These are phyloP conservation scores for Cyclostephanos invisitatus DNA, from an alignment of 108 stramenopile genomes.

Conservation along the genomic window DNA sequence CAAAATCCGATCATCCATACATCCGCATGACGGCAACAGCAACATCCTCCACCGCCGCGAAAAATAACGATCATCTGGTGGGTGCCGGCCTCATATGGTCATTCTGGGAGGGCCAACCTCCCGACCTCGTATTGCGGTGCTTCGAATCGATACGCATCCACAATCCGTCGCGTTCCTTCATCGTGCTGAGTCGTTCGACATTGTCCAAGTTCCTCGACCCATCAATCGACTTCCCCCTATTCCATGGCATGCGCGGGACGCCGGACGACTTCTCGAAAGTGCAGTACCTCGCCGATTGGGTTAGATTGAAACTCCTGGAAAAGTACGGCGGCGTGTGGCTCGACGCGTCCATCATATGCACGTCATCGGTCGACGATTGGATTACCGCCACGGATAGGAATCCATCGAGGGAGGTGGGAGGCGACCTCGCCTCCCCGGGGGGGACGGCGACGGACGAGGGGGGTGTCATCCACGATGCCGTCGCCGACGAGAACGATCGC, in stretches of 20 bases:
- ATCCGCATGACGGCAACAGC: neutral
- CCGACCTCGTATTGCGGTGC: neutral
- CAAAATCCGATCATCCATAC: no score
- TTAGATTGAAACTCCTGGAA: neutral
- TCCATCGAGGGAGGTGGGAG: neutral
- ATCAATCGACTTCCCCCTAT: neutral
- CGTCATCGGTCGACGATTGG: neutral
- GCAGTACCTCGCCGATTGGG: conserved; percentile 12
- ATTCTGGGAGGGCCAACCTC: neutral
- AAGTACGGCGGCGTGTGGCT: conserved; percentile 11
- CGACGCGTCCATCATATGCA: conserved; percentile 5
- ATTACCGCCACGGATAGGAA: neutral
- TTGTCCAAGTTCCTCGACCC: neutral
- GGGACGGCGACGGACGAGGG: neutral
- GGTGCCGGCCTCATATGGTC: neutral
- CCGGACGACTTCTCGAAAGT: neutral
- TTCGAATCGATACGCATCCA: neutral
- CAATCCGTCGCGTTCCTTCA: neutral
- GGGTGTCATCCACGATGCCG: neutral
- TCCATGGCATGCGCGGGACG: neutral
- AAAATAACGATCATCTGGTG: neutral
- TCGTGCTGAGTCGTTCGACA: neutral
- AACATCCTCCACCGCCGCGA: neutral
- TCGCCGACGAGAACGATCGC: neutral
- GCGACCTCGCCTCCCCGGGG: no score